Evolutionary conservation across 2,329 filamentous ascomycete genomes (phyloP), one percentile per base, ranked within the genome.

Genomic region (Fonsecaea nubica): DNA sequence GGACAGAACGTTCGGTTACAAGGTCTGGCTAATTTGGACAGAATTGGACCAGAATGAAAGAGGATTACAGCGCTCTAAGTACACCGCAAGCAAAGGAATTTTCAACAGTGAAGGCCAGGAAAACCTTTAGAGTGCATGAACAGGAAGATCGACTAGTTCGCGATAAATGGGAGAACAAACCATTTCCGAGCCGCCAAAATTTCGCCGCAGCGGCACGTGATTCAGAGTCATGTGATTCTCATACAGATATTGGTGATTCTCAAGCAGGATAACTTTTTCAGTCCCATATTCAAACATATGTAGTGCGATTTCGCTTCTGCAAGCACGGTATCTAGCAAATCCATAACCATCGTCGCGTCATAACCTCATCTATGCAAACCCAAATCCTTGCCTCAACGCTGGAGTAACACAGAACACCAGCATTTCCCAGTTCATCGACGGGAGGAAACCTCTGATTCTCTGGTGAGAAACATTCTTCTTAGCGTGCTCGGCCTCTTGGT

Each of bases 401-500:
- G 18, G 13, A 25, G 25, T 18, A 12, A 30, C 18, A 30, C 7
- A 38, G 21, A 60, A 60, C 30, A 12, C 4, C 10, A 55, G 48
- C 36, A 57, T 33, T 35, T n/a, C 40, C 38, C 36, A 15, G 48
- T 32, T 68, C 63, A 68, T 52, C 64, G 58, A 33, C 58, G 59
- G 5, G 58, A 62, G 33, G 59, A 67, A 5, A 61, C 32, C 9
- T 69, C 68, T 42, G 59, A 42, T 18, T 69, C 62, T 42, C 52
- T 70, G 52, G 59, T 67, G 9, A 30, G 48, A 58, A 75, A 71
- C 64, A 75, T 71, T 58, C 69, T 62, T 35, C 72, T 65, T 66
- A 73, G 60, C 13, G 73, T 68, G 65, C 79, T 81, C 12, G 78
- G 77, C 18, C 77, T 79, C 69, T 79, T 80, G 35, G 71, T 64